phyloP scores from a whole-genome alignment of 2,329 filamentous ascomycete species.

The Aspergillus versicolor region DNA sequence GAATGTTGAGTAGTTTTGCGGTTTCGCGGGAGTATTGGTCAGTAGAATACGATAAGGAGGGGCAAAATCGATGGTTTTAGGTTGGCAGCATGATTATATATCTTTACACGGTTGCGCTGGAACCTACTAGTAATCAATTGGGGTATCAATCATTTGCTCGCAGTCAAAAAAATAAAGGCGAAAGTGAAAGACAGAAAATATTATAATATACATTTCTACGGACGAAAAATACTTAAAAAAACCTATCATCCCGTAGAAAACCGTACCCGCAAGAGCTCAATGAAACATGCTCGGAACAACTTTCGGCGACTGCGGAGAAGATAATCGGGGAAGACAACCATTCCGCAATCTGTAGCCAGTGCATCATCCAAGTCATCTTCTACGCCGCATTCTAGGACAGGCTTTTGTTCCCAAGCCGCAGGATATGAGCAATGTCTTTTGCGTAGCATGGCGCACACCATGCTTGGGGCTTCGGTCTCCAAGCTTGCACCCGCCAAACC shows the following conservation, averaged over 20 bases:
- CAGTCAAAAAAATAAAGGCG: not conserved
- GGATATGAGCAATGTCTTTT: conserved; percentile 45
- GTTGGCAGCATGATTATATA: not conserved
- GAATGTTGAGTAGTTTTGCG: not conserved
- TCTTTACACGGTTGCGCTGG: not conserved
- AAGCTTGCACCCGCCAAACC: conserved; percentile 21
- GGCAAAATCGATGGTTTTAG: not conserved
- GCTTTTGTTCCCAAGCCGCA: conserved; percentile 15
- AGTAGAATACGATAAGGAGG: not conserved
- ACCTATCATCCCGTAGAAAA: not conserved
- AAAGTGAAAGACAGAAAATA: no score
- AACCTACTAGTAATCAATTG: not conserved
- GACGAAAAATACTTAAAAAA: not conserved
- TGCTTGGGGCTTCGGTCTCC: conserved; percentile 36
- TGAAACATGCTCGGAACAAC: conserved; percentile 14
- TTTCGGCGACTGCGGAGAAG: conserved; percentile 19
- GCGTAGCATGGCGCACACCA: conserved; percentile 42
- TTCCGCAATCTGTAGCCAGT: not conserved
- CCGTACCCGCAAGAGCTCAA: not conserved
- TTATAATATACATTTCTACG: not conserved
- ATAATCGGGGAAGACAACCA: not conserved
- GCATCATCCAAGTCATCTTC: not conserved
- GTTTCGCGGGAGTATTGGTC: not conserved
- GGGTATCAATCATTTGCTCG: not conserved
- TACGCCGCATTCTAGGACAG: not conserved